phyloP scores from a whole-genome alignment of 1,284 basidiomycete species.

The Coriolopsis trogii region DNA sequence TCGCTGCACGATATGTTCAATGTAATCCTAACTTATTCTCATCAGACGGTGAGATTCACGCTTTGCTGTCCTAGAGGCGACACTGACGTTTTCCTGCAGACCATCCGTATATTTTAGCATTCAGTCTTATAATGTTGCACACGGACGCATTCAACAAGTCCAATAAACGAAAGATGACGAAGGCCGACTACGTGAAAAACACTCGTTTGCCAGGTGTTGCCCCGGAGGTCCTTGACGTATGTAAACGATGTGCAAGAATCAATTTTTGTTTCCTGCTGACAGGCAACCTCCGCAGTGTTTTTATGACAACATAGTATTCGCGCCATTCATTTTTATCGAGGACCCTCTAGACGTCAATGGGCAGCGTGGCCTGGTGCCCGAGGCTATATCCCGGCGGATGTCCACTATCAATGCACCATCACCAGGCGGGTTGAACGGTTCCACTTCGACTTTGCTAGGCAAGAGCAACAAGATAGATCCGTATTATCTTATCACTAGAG shows the following conservation, averaged over 20 bases:
- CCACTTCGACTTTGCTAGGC: conserved; percentile 45
- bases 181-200: conserved; percentile 91
- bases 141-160: conserved; percentile 98
- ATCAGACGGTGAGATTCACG: conserved; percentile 61
- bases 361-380: conserved; percentile 49
- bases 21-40: conserved; percentile 87
- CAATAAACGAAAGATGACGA: conserved; percentile 98
- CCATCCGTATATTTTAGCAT: conserved; percentile 95
- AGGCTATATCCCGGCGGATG: conserved; percentile 46
- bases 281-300: conserved; percentile 66
- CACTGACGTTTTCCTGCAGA: conserved; percentile 50
- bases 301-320: conserved; percentile 95
- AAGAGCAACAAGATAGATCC: conserved; percentile 82
- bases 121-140: conserved; percentile 98
- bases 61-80: not conserved
- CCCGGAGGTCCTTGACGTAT: conserved; percentile 84
- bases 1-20: conserved; percentile 82
- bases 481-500: conserved; percentile 87
- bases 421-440: conserved; percentile 35
- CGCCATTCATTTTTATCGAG: conserved; percentile 95
- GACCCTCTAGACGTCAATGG: conserved; percentile 77
- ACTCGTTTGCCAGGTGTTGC: conserved; percentile 87
- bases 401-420: conserved; percentile 43
- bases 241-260: conserved; percentile 1
- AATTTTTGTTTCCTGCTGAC: not conserved